phyloP scores from a whole-genome alignment of 2,329 filamentous ascomycete genomes.

The Phialocephala subalpina region DNA sequence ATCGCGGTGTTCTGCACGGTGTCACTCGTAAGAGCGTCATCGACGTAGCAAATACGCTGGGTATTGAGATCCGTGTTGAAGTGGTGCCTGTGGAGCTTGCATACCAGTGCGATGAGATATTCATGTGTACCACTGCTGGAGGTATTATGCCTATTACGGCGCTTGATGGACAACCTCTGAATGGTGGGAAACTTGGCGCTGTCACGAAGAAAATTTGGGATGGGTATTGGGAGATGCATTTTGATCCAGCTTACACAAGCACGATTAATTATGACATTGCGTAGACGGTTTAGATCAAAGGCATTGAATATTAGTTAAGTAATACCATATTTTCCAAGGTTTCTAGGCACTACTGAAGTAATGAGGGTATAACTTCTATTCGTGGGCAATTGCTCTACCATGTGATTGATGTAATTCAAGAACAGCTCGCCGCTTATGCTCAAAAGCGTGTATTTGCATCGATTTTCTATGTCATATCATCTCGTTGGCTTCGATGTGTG shows the following conservation, averaged over 20 bases:
- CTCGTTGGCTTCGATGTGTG: too few relatives aligned
- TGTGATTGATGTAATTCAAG: too few relatives aligned
- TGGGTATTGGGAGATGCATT: conserved; percentile 58
- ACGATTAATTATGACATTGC: background rate
- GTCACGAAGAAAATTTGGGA: conserved; percentile 59
- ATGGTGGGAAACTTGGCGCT: conserved; percentile 52
- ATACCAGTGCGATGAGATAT: conserved; percentile 56
- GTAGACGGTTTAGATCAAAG: too few relatives aligned
- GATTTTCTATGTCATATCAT: too few relatives aligned
- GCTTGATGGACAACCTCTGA: conserved; percentile 53
- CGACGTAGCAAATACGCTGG: conserved; percentile 48
- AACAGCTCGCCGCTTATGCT: too few relatives aligned
- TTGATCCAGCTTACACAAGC: background rate
- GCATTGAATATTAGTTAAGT: too few relatives aligned
- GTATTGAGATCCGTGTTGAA: conserved; percentile 49
- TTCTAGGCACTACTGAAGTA: too few relatives aligned
- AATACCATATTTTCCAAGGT: too few relatives aligned
- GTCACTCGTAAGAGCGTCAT: conserved; percentile 58
- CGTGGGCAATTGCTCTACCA: too few relatives aligned
- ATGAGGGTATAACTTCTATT: too few relatives aligned
- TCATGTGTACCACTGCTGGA: conserved; percentile 61
- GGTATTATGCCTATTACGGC: conserved; percentile 60
- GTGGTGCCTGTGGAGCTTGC: conserved; percentile 51
- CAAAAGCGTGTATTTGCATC: too few relatives aligned
- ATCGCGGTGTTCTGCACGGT: conserved; percentile 56